These are phyloP conservation scores for Schizosaccharomyces osmophilus DNA, from an alignment of 805 yeast species.

Conservation along the genomic window DNA sequence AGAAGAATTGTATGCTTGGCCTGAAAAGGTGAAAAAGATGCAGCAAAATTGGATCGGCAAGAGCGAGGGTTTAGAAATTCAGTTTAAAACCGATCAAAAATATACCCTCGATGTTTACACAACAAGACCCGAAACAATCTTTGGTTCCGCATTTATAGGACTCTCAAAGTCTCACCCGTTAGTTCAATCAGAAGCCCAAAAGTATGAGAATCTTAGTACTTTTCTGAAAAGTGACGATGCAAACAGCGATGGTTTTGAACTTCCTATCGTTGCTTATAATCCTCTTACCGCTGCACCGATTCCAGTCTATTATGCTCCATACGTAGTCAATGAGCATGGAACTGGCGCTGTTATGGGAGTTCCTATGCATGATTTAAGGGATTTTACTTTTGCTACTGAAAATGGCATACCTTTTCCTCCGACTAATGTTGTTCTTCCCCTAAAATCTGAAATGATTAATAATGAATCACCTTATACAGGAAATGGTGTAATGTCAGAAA, in stretches of 20 bases:
- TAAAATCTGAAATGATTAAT: constrained; percentile 6
- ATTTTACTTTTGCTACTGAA: constrained; percentile 50
- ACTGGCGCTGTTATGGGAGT: constrained; percentile 95
- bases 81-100: constrained; percentile 12
- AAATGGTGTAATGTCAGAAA: constrained; percentile 17
- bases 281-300: constrained; percentile 30
- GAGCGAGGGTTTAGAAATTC: constrained; percentile 52
- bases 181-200: constrained; percentile 13
- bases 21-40: constrained; percentile 67
- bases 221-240: constrained; percentile 21
- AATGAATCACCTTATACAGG: constrained; percentile 16
- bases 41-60: constrained; percentile 87
- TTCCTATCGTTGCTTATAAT: constrained; percentile 23
- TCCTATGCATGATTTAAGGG: constrained; percentile 81
- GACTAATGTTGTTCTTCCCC: constrained; percentile 20
- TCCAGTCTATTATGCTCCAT: constrained; percentile 78
- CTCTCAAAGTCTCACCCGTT: constrained; percentile 49
- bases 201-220: constrained; percentile 16
- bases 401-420: constrained; percentile 22
- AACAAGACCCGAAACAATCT: constrained; percentile 72
- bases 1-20: constrained; percentile 47
- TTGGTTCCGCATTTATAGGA: constrained; percentile 63
- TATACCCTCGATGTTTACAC: constrained; percentile 31
- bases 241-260: constrained; percentile 28
- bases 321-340: constrained; percentile 64